These are phyloP conservation scores for Epithemia pelagica DNA, from an alignment of 108 stramenopile species.

Conservation along the genomic window DNA sequence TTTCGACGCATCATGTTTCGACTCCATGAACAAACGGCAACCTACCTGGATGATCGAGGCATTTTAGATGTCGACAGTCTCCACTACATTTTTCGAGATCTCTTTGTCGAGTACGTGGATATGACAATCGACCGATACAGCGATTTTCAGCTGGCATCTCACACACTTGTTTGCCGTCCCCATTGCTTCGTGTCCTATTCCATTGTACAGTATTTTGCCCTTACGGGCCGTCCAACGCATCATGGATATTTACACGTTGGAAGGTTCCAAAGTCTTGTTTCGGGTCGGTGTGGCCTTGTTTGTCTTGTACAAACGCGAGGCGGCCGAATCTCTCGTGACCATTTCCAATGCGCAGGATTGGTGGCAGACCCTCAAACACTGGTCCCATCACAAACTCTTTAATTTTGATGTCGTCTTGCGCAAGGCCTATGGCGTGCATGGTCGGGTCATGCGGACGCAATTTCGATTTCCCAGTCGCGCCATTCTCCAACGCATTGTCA, in stretches of 20 bases:
- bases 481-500: constrained; percentile 51
- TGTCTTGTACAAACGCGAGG: constrained; percentile 36
- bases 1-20: constrained; percentile 52
- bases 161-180: no score
- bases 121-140: no score
- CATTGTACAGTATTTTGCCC: constrained; percentile 31
- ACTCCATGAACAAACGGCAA: constrained; percentile 45
- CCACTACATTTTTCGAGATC: constrained; percentile 59
- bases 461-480: constrained; percentile 66
- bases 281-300: constrained; percentile 66
- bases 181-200: no score
- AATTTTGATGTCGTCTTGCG: constrained; percentile 49
- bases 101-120: constrained; percentile 30
- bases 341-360: constrained; percentile 21
- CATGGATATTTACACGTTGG: constrained; percentile 76
- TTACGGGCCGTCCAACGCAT: constrained; percentile 43
- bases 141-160: no score
- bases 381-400: constrained; percentile 29
- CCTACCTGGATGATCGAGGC: constrained; percentile 43
- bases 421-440: constrained; percentile 64
- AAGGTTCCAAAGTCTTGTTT: constrained; percentile 73
- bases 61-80: constrained; percentile 39
- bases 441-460: constrained; percentile 32
- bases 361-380: constrained; percentile 33
- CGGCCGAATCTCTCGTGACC: constrained; percentile 23